Percentiles rank a stretch among this genome's conserved stretches.
These are phyloP conservation scores for Rhodofomes roseus DNA, from an alignment of 1,284 basidiomycete genomes.

Conservation along the genomic window DNA sequence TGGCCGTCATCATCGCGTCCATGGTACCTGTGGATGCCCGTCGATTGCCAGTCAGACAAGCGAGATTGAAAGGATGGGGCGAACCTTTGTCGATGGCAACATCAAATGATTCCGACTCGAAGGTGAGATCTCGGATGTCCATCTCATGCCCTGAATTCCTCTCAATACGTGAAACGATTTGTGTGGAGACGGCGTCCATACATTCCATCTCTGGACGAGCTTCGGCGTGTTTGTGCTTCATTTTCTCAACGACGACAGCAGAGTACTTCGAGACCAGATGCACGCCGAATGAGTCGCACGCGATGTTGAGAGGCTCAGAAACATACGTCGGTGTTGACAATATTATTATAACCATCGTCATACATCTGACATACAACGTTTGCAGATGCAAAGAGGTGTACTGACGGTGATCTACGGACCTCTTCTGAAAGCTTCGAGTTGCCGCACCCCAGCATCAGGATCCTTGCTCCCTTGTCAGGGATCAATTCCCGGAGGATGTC, in stretches of 20 bases:
- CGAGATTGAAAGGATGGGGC: too few relatives aligned
- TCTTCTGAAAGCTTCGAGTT: slow-evolving; percentile 78
- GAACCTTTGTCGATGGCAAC: slow-evolving; percentile 91
- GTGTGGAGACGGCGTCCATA: slow-evolving; percentile 29
- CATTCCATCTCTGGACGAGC: slow-evolving; percentile 75
- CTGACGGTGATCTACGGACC: slow-evolving; percentile 1
- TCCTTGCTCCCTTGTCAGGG: slow-evolving; percentile 59
- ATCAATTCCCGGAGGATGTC: slow-evolving; percentile 57
- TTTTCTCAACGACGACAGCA: slow-evolving; percentile 74
- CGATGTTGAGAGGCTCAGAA: not conserved
- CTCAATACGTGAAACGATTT: not conserved
- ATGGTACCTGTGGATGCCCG: slow-evolving; percentile 59
- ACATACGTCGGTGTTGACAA: slow-evolving; percentile 81
- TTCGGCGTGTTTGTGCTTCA: slow-evolving; percentile 57
- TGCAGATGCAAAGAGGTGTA: not conserved
- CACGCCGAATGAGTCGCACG: not conserved
- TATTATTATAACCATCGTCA: slow-evolving; percentile 82
- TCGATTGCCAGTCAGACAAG: too few relatives aligned
- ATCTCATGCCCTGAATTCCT: slow-evolving; percentile 75
- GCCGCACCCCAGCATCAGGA: slow-evolving; percentile 90
- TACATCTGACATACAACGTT: slow-evolving; percentile 64
- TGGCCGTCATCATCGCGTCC: slow-evolving; percentile 91
- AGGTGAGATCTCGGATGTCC: slow-evolving; percentile 77
- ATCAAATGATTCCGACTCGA: slow-evolving; percentile 71
- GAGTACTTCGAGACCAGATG: slow-evolving; percentile 60